These are phyloP conservation scores for Ophiosphaerella herpotricha DNA, from an alignment of 2,329 filamentous ascomycete species.

Conservation along the genomic window DNA sequence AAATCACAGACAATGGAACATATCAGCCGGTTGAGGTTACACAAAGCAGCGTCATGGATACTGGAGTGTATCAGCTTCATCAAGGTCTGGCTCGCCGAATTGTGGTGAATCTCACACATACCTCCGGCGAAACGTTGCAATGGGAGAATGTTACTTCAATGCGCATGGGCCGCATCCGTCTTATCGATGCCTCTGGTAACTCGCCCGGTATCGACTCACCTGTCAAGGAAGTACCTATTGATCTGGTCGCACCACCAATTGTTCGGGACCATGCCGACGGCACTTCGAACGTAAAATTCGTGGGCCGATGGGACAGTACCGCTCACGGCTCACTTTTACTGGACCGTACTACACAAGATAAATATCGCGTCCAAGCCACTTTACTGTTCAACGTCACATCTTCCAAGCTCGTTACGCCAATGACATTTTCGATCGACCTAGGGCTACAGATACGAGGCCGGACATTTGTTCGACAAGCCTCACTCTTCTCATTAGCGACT, in stretches of 20 bases:
- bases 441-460: constrained; percentile 83
- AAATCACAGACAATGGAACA: constrained; percentile 87
- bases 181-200: constrained; percentile 84
- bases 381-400: constrained; percentile 86
- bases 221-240: constrained; percentile 75
- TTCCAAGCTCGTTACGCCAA: constrained; percentile 81
- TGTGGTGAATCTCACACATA: constrained; percentile 86
- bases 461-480: constrained; percentile 81
- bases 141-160: constrained; percentile 84
- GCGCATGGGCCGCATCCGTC: constrained; percentile 77
- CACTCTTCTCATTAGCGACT: constrained; percentile 79
- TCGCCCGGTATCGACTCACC: constrained; percentile 75
- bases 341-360: constrained; percentile 91
- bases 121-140: constrained; percentile 82
- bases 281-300: constrained; percentile 80
- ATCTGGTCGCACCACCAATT: constrained; percentile 75
- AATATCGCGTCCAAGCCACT: constrained; percentile 86
- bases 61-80: constrained; percentile 92
- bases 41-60: constrained; percentile 80
- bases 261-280: constrained; percentile 88
- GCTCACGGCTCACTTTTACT: constrained; percentile 88
- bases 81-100: constrained; percentile 91
- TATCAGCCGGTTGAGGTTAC: constrained; percentile 93
- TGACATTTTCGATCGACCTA: constrained; percentile 82
- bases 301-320: constrained; percentile 97